Percentiles rank a stretch among this genome's conserved stretches.
Evolutionary conservation across 192 early-diverging fungal species (phyloP).

Genomic region (Coemansia sp.): DNA sequence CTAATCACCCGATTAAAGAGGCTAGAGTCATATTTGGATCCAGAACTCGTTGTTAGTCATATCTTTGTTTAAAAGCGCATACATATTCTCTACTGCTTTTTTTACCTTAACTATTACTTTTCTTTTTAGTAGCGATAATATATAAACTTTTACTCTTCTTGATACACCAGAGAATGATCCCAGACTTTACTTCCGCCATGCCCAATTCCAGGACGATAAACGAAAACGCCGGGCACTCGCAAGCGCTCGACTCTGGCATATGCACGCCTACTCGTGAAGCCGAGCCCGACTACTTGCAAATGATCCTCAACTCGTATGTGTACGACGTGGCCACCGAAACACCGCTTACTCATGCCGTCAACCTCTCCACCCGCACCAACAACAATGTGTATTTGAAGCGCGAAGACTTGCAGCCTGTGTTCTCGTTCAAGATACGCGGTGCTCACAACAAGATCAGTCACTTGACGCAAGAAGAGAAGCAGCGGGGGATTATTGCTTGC

Average conservation of each 20-base stretch:
- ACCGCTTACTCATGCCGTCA: conserved; percentile 79
- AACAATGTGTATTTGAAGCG: conserved; percentile 86
- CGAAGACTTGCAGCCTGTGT: conserved; percentile 96
- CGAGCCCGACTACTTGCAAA: conserved; percentile 82
- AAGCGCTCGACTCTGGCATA: conserved; percentile 13
- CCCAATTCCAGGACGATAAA: conserved; percentile 53
- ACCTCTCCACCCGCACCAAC: conserved; percentile 69
- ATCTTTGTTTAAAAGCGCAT: too few species aligned
- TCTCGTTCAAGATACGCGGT: conserved; percentile 97
- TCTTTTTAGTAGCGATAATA: too few species aligned
- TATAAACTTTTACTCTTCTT: too few species aligned
- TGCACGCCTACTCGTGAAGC: not conserved
- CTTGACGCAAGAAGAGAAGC: conserved; percentile 72
- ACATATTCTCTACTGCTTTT: too few species aligned
- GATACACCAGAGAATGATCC: not conserved
- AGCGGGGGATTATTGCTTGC: conserved; percentile 90
- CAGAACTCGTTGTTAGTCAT: too few species aligned
- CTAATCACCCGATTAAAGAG: too few species aligned
- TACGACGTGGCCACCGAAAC: conserved; percentile 94
- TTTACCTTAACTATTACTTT: too few species aligned
- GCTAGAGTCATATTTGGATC: too few species aligned
- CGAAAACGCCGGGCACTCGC: conserved; percentile 34
- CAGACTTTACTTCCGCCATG: conserved; percentile 3
- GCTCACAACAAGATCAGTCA: conserved; percentile 93
- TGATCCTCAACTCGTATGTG: conserved; percentile 92